Conservation (phyloP, 2,329 filamentous ascomycete species). For the Paramyrothecium roridum region DNA sequence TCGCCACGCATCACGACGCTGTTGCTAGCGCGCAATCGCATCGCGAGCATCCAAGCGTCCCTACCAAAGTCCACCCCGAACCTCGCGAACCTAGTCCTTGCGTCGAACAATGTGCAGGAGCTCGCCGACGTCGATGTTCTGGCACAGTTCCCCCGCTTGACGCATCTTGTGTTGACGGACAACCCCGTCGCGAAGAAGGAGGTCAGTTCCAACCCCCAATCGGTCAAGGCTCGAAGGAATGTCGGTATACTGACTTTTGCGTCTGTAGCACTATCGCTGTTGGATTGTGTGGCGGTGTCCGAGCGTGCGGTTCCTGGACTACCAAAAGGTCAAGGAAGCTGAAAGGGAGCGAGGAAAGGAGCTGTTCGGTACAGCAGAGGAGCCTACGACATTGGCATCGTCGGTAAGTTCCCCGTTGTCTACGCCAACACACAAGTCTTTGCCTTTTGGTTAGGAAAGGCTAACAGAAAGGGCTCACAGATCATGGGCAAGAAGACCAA, state of each 20-base stretch:
- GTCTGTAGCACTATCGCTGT: slow-evolving; percentile 75
- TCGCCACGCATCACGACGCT: slow-evolving; percentile 85
- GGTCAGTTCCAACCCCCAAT: slow-evolving; percentile 51
- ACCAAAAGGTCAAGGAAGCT: slow-evolving; percentile 81
- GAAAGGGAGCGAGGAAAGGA: slow-evolving; percentile 75
- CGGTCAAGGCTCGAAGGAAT: background rate
- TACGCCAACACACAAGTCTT: too few species aligned
- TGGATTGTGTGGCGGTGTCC: slow-evolving; percentile 90
- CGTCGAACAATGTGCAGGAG: slow-evolving; percentile 78
- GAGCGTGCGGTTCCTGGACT: slow-evolving; percentile 85
- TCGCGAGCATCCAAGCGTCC: slow-evolving; percentile 74
- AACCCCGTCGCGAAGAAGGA: slow-evolving; percentile 93
- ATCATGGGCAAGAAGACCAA: slow-evolving; percentile 84
- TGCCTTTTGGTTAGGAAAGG: too few species aligned
- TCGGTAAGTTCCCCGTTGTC: slow-evolving; percentile 43
- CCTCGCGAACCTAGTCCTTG: slow-evolving; percentile 76
- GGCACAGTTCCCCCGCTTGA: slow-evolving; percentile 64
- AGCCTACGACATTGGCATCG: slow-evolving; percentile 76
- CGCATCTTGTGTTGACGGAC: slow-evolving; percentile 76
- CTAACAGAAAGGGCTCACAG: slow-evolving; percentile 28
- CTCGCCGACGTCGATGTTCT: slow-evolving; percentile 86
- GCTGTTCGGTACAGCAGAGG: slow-evolving; percentile 76
- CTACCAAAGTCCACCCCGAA: slow-evolving; percentile 76
- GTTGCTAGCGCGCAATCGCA: slow-evolving; percentile 84
- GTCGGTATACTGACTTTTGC: slow-evolving; percentile 5